phyloP scores from a whole-genome alignment of 495 filamentous ascomycete species.

The Tuber magnatum region DNA sequence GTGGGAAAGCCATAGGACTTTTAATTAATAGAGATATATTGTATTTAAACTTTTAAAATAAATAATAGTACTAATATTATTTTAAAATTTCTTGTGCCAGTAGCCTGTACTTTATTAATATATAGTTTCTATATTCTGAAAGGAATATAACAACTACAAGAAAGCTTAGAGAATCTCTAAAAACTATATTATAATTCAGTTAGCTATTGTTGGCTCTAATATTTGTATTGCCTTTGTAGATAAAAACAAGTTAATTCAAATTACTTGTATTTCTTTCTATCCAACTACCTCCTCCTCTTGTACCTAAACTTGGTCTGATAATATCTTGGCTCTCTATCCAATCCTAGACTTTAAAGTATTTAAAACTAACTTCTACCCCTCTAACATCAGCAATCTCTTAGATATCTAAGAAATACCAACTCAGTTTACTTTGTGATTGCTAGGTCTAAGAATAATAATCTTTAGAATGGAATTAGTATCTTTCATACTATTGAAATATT shows the following conservation, averaged over 20 bases:
- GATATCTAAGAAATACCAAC: background rate
- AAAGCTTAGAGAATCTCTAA: background rate
- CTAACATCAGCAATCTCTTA: background rate
- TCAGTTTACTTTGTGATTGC: constrained; percentile 13
- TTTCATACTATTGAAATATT: constrained; percentile 12
- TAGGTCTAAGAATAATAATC: background rate
- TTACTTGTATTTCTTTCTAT: background rate
- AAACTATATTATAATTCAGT: background rate
- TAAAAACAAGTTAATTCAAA: background rate
- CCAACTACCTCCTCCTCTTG: background rate
- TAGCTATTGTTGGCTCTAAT: constrained; percentile 6
- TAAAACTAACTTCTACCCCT: background rate
- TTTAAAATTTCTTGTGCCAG: background rate
- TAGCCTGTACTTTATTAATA: constrained; percentile 11
- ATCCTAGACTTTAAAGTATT: background rate
- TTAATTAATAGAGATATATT: background rate
- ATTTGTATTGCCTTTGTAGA: constrained; percentile 11
- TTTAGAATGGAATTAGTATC: constrained; percentile 15
- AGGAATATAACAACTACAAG: background rate
- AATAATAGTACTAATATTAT: background rate
- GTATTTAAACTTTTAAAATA: background rate
- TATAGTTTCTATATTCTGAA: background rate
- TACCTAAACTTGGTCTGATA: background rate
- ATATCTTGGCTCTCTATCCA: background rate
- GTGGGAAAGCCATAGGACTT: background rate